phyloP scores from a whole-genome alignment of 164 flowering plant genomes.

The Kingdonia uniflora region DNA sequence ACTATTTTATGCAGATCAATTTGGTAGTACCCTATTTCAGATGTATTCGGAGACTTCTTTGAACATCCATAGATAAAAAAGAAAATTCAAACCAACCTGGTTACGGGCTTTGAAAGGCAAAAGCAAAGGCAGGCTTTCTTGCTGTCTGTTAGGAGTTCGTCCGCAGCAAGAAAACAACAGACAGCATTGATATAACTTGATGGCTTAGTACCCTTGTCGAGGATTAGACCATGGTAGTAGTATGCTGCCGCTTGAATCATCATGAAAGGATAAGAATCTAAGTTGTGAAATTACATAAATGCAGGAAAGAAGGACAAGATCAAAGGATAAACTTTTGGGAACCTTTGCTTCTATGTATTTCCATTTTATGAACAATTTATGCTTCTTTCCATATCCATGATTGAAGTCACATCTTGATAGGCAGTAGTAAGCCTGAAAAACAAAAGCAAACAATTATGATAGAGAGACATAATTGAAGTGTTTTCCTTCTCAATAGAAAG shows the following conservation, averaged over 20 bases:
- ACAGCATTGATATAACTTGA: slow-evolving; percentile 56
- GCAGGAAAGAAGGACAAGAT: neutral
- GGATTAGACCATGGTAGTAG: slow-evolving; percentile 78
- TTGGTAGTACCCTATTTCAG: too few species aligned
- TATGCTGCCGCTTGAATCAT: slow-evolving; percentile 78
- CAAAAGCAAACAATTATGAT: neutral
- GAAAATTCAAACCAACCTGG: slow-evolving; percentile 42
- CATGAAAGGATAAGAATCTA: slow-evolving; percentile 4
- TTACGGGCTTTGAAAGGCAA: slow-evolving; percentile 74
- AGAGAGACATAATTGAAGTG: too few species aligned
- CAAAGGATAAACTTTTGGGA: neutral
- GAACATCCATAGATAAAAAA: too few species aligned
- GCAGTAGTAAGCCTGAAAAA: slow-evolving; percentile 59
- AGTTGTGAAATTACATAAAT: slow-evolving; percentile 1
- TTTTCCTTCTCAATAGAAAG: too few species aligned
- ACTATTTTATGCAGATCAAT: too few species aligned
- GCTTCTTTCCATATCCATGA: slow-evolving; percentile 52
- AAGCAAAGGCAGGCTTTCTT: slow-evolving; percentile 77
- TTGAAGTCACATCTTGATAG: slow-evolving; percentile 36
- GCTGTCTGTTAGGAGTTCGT: slow-evolving; percentile 65
- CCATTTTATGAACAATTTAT: slow-evolving; percentile 71
- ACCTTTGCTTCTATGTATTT: slow-evolving; percentile 95
- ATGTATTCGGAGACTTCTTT: too few species aligned
- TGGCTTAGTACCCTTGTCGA: slow-evolving; percentile 78
- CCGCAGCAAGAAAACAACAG: slow-evolving; percentile 77